Base-by-base conservation (phyloP, 140 eudicot genomes). In the Oenanthe javanica region DNA sequence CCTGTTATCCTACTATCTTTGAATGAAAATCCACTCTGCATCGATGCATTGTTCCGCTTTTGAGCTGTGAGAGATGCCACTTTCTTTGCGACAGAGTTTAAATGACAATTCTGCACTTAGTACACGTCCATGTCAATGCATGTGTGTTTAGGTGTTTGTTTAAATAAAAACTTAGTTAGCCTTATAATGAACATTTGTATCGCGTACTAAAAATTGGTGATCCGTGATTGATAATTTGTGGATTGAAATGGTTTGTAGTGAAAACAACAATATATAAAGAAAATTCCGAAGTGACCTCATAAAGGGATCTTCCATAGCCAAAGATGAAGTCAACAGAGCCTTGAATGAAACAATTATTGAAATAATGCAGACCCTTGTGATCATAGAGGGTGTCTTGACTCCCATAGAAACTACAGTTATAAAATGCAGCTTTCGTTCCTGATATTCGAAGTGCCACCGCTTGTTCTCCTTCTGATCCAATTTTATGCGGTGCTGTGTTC, bases 261-360 rank as follows among this genome's bases (percentile, higher is more conserved):
- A 13, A 16, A 16, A 16, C 19, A 55, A 55, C 23, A n/a, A 13
- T 64, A 72, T 8, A 2, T 43, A 64, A 31, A 63, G 21, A 18
- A 43, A 31, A 40, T 71, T 31, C 36, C 4, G 27, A 23, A 21
- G 75, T 78, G 21, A 91, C 98, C 93, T 93, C 86, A 48, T 87
- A 93, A 72, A 91, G 86, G 45, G 98, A 91, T 82, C 89, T 88
- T 45, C 85, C 97, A 79, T 89, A 86, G 85, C 98, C 97, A 77
- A 91, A 93, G 86, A 93, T 86, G 84, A 91, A 91, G 79, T 93
- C 98, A 40, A 85, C 87, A 5, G 98, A 84, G 79, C 98, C 98
- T 86, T 93, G 95, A 70, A 93, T 88, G 86, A 86, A 83, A 83
- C 98, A 93, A 14, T 83, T 81, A 47, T 82, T 78, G 87, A 91